Conservation (phyloP, 257 asterid genomes). For the Penstemon eatonii region DNA sequence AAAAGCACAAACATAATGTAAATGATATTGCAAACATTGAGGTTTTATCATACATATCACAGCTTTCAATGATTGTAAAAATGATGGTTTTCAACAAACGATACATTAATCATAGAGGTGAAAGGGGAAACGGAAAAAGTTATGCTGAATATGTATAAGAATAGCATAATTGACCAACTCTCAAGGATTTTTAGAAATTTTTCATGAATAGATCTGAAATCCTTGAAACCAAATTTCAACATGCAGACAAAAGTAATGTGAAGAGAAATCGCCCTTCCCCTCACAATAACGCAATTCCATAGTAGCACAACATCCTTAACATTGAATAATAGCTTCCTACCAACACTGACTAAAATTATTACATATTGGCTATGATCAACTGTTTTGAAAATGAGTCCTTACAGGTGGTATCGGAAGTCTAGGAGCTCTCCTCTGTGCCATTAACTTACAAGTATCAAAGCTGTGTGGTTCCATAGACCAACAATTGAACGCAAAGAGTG, state of each 20-base stretch:
- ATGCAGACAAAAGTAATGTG: slow-evolving; percentile 6
- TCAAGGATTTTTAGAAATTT: slow-evolving; percentile 3
- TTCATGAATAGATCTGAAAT: background rate
- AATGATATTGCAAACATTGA: background rate
- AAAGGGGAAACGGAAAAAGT: background rate
- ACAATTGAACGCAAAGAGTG: too few relatives aligned
- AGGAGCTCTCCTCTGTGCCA: background rate
- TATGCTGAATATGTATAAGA: background rate
- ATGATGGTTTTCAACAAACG: background rate
- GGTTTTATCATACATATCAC: background rate
- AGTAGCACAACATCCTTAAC: background rate
- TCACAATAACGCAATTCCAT: background rate
- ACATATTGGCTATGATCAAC: too few relatives aligned
- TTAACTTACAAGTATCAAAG: background rate
- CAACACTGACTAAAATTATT: background rate
- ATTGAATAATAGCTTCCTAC: background rate
- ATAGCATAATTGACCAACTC: background rate
- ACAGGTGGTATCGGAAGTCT: background rate
- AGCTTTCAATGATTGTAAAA: slow-evolving; percentile 13
- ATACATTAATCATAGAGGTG: background rate
- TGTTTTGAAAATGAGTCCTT: background rate
- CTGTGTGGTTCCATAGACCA: too few relatives aligned
- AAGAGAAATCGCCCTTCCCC: background rate
- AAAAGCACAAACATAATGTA: slow-evolving; percentile 12
- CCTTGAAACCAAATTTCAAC: background rate